Percentiles rank a stretch among this genome's conserved stretches.
Evolutionary conservation across 1,284 basidiomycete genomes (phyloP).

Genomic region (Trametes versicolor): DNA sequence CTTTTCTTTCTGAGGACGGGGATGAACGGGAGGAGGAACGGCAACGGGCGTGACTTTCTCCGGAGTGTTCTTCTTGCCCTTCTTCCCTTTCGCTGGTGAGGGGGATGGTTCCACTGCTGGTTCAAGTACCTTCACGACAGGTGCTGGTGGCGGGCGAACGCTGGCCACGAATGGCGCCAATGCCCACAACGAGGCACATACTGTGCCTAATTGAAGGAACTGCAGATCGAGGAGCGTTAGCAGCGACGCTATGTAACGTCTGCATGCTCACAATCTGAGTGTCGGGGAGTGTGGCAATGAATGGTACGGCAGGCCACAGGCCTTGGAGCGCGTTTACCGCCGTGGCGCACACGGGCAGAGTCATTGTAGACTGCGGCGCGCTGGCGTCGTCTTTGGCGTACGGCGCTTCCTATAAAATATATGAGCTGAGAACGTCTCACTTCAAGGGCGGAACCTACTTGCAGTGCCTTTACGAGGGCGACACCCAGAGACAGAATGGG

Average conservation of each 20-base stretch:
- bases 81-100: slow-evolving; percentile 25
- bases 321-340: slow-evolving; percentile 43
- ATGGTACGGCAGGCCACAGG: slow-evolving; percentile 40
- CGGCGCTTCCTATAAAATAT: slow-evolving; percentile 25
- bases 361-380: slow-evolving; percentile 40
- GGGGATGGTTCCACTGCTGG: slow-evolving; percentile 11
- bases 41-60: slow-evolving; percentile 22
- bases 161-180: slow-evolving; percentile 30
- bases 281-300: slow-evolving; percentile 27
- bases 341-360: slow-evolving; percentile 42
- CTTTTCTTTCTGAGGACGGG: slow-evolving; percentile 21
- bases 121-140: not conserved
- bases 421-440: not conserved
- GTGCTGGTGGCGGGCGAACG: slow-evolving; percentile 19
- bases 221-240: slow-evolving; percentile 13
- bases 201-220: slow-evolving; percentile 33
- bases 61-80: slow-evolving; percentile 28
- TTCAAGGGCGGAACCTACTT: slow-evolving; percentile 46
- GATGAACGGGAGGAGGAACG: slow-evolving; percentile 22
- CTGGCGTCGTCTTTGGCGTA: slow-evolving; percentile 28
- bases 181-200: slow-evolving; percentile 29
- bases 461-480: slow-evolving; percentile 52
- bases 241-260: not conserved
- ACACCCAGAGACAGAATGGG: slow-evolving; percentile 62
- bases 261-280: slow-evolving; percentile 36